These are phyloP conservation scores for Salix purpurea DNA, from an alignment of 345 rosid species.

Conservation along the genomic window DNA sequence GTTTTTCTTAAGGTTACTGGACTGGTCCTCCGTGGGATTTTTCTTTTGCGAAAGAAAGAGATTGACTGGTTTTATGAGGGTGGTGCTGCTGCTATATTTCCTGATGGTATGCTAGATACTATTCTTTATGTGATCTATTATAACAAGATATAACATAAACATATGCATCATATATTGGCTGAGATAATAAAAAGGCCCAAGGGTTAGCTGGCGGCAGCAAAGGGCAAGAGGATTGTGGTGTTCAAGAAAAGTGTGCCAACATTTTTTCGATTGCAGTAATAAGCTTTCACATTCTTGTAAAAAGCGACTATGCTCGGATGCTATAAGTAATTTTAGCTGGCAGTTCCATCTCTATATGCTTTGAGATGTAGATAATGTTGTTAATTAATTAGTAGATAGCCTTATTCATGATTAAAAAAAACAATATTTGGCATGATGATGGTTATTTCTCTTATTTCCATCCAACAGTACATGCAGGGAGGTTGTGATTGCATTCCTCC, in stretches of 20 bases:
- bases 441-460: neutral
- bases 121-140: neutral
- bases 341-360: neutral
- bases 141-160: neutral
- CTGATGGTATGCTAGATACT: constrained; percentile 61
- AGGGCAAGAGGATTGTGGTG: too few relatives aligned
- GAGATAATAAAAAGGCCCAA: neutral
- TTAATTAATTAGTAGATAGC: neutral
- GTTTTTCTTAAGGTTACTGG: constrained; percentile 64
- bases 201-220: too few relatives aligned
- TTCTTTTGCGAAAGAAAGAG: constrained; percentile 88
- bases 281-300: too few relatives aligned
- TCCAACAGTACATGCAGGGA: neutral
- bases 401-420: neutral
- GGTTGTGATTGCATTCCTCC: neutral
- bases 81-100: constrained; percentile 90
- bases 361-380: neutral
- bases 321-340: neutral
- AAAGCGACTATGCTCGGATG: too few relatives aligned
- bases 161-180: neutral
- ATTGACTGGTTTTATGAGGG: constrained; percentile 97
- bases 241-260: too few relatives aligned
- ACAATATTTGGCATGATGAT: neutral
- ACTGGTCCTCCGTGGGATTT: constrained; percentile 84
- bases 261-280: too few relatives aligned